Evolutionary conservation across 148 eudicot genomes (phyloP), one percentile per base, ranked within the genome.

Genomic region (Heliosperma pusillum): DNA sequence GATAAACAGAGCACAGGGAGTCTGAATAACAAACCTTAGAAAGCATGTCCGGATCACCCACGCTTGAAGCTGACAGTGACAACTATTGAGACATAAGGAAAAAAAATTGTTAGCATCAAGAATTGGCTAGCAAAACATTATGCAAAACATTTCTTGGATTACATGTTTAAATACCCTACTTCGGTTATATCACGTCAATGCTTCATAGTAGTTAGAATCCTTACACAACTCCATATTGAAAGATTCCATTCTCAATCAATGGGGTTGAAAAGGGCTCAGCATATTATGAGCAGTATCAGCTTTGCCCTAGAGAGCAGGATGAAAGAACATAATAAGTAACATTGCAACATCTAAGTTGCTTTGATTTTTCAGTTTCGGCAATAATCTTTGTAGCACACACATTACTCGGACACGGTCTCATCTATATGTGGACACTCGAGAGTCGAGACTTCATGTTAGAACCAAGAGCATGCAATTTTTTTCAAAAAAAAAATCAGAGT

Each of bases 41-140:
- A 83, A 95, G 87, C 80, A 90, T 83, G 77, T 95, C 97, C 52
- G 88, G 82, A 74, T 95, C 90, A 74, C 89, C 88, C 73, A 95
- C 87, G 76, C 89, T 82, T 79, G 96, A 78, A 77, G 94, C 97
- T 56, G 99, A 89, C 59, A 95, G 72, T 45, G 99, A 90, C 71
- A 95, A 79, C 99, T 95, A 97, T 82, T 69, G 73, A 69, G 81
- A 66, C 33, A 5, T 58, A 24, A 30, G 47, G 27, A 7, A 17
- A 68, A 62, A 29, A 42, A n/a, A 42, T 72, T 68, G 26, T 79
- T 33, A 70, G 45, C 67, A 68, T 25, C 58, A 68, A 68, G 9
- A 42, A 25, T 9, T 70, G 20, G 61, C 59, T 47, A 29, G 29
- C 19, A 72, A 72, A 57, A 55, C 56, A 29, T 44, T 4, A 42